Evolutionary conservation across 176 grass and related monocot genomes (phyloP).

Genomic region (Calamus simplicifolius): DNA sequence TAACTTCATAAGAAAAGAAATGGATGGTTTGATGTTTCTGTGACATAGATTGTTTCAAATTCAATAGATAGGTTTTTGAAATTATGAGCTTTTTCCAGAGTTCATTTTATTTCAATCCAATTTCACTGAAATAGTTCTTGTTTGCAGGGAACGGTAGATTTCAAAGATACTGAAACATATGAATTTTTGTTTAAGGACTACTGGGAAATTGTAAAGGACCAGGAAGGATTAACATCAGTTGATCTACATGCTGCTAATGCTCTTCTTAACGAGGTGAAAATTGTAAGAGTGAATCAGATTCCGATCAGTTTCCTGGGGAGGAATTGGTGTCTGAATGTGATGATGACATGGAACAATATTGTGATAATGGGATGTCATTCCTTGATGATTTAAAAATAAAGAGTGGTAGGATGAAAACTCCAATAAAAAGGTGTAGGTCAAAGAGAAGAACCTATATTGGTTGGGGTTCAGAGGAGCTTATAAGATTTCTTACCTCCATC

Average conservation of each 20-base stretch:
- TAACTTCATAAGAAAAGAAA: too few relatives aligned
- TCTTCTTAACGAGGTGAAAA: slow-evolving; percentile 34
- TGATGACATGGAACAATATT: slow-evolving; percentile 16
- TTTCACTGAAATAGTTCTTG: neutral
- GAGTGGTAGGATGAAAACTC: slow-evolving; percentile 28
- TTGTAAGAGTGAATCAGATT: slow-evolving; percentile 25
- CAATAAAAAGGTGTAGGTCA: slow-evolving; percentile 34
- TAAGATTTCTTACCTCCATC: slow-evolving; percentile 47
- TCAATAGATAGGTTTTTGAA: too few relatives aligned
- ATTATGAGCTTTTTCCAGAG: too few relatives aligned
- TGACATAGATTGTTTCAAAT: too few relatives aligned
- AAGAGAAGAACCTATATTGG: slow-evolving; percentile 58
- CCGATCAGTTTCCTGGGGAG: slow-evolving; percentile 24
- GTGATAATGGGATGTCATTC: slow-evolving; percentile 21
- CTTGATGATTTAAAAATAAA: slow-evolving; percentile 22
- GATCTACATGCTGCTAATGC: slow-evolving; percentile 52
- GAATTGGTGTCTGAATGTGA: slow-evolving; percentile 23
- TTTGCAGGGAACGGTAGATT: slow-evolving; percentile 37
- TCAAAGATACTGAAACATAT: slow-evolving; percentile 21
- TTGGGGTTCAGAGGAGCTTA: slow-evolving; percentile 71
- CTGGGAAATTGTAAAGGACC: slow-evolving; percentile 63
- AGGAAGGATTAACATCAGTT: slow-evolving; percentile 40
- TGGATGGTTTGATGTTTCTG: too few relatives aligned
- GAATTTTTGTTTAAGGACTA: slow-evolving; percentile 73
- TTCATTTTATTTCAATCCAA: neutral